Evolutionary conservation across 2,329 filamentous ascomycete genomes (phyloP).

Genomic region (Phyllosticta ampelicida): DNA sequence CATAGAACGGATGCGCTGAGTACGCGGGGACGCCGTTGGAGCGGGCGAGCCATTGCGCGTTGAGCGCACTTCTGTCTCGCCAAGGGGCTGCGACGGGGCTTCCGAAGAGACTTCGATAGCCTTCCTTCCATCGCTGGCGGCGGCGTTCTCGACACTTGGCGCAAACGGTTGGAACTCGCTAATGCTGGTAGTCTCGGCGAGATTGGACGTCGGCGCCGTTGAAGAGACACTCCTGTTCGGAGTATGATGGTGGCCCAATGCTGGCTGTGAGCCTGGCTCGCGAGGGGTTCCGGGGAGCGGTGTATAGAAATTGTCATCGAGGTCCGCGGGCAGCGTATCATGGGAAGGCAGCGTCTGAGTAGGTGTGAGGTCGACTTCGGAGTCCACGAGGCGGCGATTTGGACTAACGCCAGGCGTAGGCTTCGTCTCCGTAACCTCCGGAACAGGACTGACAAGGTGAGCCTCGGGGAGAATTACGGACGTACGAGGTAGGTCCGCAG

Average conservation of each 20-base stretch:
- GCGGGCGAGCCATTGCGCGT: neutral
- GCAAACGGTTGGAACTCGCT: neutral
- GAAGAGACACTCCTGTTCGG: neutral
- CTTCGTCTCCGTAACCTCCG: neutral
- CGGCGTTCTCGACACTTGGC: neutral
- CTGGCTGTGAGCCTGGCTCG: neutral
- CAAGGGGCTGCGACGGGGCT: neutral
- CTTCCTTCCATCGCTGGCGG: neutral
- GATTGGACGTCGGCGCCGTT: neutral
- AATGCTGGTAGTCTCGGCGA: neutral
- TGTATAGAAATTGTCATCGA: neutral
- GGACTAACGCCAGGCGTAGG: neutral
- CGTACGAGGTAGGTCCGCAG: conserved; percentile 1
- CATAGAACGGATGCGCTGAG: conserved; percentile 7
- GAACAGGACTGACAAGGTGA: neutral
- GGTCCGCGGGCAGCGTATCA: conserved; percentile 2
- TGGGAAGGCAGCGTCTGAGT: conserved; percentile 1
- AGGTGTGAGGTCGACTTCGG: conserved; percentile 1
- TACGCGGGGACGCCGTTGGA: neutral
- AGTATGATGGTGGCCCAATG: neutral
- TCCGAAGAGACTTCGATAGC: neutral
- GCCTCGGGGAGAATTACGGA: neutral
- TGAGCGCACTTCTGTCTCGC: neutral
- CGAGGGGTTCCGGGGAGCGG: neutral
- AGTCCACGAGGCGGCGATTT: neutral